Percentiles rank a stretch among this genome's conserved stretches.
phyloP scores from a whole-genome alignment of 2,329 filamentous ascomycete genomes.

The Fusarium coicis region DNA sequence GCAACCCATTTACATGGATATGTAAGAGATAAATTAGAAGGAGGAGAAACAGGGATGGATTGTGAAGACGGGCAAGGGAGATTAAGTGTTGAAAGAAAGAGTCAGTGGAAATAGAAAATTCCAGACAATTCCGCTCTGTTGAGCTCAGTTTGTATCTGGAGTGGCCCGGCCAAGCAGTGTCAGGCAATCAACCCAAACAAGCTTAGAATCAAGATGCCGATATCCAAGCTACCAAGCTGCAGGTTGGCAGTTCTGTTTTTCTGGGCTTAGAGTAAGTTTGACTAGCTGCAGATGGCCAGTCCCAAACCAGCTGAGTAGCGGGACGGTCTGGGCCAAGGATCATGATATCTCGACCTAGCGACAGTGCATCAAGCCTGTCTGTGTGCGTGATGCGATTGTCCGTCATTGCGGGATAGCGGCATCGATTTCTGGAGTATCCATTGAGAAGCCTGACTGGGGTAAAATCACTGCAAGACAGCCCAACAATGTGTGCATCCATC shows the following conservation, averaged over 20 bases:
- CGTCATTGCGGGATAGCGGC: slow-evolving; percentile 32
- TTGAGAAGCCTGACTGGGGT: slow-evolving; percentile 12
- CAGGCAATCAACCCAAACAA: slow-evolving; percentile 25
- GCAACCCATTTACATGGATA: slow-evolving; percentile 15
- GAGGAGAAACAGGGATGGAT: slow-evolving; percentile 5
- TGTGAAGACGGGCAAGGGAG: slow-evolving; percentile 13
- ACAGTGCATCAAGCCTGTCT: slow-evolving; percentile 12
- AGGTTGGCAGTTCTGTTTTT: slow-evolving; percentile 4
- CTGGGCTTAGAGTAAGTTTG: slow-evolving; percentile 17
- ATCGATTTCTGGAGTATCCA: slow-evolving; percentile 19
- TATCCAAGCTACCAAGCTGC: slow-evolving; percentile 11
- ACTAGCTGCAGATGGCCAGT: slow-evolving; percentile 19
- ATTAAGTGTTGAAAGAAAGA: slow-evolving; percentile 10
- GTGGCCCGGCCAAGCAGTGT: slow-evolving; percentile 15
- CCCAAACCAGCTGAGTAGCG: slow-evolving; percentile 35
- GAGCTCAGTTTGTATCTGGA: background rate
- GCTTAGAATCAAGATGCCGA: slow-evolving; percentile 14
- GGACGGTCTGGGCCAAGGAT: slow-evolving; percentile 23
- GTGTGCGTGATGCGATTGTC: slow-evolving; percentile 18
- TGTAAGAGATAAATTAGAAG: slow-evolving; percentile 26
- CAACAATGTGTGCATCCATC: background rate
- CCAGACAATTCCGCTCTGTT: slow-evolving; percentile 14
- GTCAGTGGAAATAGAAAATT: slow-evolving; percentile 35
- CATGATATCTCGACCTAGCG: slow-evolving; percentile 8
- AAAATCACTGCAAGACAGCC: slow-evolving; percentile 9